Conservation (phyloP, 768 basidiomycete species). For the Boletus pseudopeckii region DNA sequence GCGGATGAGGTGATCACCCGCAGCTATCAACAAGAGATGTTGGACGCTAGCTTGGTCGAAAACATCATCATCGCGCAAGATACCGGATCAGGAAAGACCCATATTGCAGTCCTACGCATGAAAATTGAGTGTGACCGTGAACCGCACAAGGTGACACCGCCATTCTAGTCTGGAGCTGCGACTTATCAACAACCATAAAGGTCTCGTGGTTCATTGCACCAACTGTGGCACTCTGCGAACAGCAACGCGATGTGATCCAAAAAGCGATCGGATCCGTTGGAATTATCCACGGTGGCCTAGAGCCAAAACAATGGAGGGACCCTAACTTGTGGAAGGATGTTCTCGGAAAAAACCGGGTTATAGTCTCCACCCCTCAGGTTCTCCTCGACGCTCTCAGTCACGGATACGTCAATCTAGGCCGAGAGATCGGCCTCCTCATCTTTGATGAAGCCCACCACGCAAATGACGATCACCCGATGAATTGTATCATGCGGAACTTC, state of each 20-base stretch:
- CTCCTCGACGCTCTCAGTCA: constrained; percentile 75
- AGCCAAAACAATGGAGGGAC: constrained; percentile 77
- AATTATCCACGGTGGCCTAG: constrained; percentile 63
- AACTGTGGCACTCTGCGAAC: constrained; percentile 71
- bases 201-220: constrained; percentile 80
- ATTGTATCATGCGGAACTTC: constrained; percentile 71
- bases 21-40: constrained; percentile 76
- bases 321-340: constrained; percentile 55
- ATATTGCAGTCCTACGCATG: constrained; percentile 69
- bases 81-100: constrained; percentile 80
- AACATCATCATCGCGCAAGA: constrained; percentile 78
- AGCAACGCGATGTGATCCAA: constrained; percentile 60
- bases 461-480: constrained; percentile 69
- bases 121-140: constrained; percentile 64
- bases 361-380: constrained; percentile 76
- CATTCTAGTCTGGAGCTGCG: background rate
- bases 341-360: constrained; percentile 52
- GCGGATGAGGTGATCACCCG: constrained; percentile 32
- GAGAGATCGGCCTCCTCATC: constrained; percentile 61
- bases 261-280: constrained; percentile 60
- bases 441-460: constrained; percentile 86
- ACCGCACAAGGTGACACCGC: constrained; percentile 49
- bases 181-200: constrained; percentile 33
- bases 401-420: constrained; percentile 59
- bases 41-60: constrained; percentile 59